Percentiles rank a stretch among this genome's conserved stretches.
These are phyloP conservation scores for Lactifluus piperatus DNA, from an alignment of 768 basidiomycete genomes.

Conservation along the genomic window DNA sequence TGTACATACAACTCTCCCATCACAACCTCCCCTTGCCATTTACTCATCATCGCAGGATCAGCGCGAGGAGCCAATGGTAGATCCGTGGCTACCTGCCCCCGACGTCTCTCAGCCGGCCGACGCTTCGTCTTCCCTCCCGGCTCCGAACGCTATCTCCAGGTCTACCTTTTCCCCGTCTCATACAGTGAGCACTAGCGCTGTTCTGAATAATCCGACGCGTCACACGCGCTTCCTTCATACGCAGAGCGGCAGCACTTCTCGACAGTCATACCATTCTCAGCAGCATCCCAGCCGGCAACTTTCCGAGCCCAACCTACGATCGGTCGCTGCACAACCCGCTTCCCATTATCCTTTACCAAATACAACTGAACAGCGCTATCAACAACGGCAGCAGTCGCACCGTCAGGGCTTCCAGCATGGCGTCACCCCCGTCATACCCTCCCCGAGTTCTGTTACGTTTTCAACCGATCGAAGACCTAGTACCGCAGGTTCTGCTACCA, in stretches of 20 bases:
- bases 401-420: conserved; percentile 11
- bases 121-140: not conserved
- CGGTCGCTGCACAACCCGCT: not conserved
- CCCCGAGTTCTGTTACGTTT: conserved; percentile 7
- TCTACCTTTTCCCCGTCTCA: not conserved
- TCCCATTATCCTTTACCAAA: not conserved
- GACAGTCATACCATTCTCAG: conserved; percentile 2
- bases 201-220: conserved; percentile 5
- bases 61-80: conserved; percentile 10
- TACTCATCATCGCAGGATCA: conserved; percentile 17
- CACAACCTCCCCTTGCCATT: conserved; percentile 8
- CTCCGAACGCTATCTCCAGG: not conserved
- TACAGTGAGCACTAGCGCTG: not conserved
- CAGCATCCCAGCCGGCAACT: conserved; percentile 4
- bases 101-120: conserved; percentile 5
- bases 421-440: not conserved
- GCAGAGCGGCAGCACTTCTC: conserved; percentile 2
- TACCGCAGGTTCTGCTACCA: conserved; percentile 16
- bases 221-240: conserved; percentile 12
- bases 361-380: conserved; percentile 3
- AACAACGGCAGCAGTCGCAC: not conserved
- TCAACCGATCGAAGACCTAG: conserved; percentile 13
- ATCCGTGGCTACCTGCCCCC: conserved; percentile 7
- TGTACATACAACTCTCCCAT: conserved; percentile 14
- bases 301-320: conserved; percentile 15